Base-by-base conservation (phyloP, 1,284 basidiomycete species). In the Ustilago lituana region DNA sequence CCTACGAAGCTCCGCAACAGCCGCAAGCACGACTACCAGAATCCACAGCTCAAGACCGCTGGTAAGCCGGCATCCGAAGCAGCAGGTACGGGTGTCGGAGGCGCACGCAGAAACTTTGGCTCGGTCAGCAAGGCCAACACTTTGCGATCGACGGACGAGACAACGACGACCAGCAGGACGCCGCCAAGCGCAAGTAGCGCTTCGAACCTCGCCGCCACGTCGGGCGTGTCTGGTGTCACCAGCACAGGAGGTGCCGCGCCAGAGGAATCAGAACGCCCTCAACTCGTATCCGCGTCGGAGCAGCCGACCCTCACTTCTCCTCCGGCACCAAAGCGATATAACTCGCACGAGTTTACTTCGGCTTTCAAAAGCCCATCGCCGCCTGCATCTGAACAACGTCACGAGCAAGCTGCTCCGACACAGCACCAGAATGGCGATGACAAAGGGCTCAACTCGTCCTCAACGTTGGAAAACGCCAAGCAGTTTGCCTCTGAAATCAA, bases 11-110 rank as follows among this genome's bases (percentile, higher is more conserved):
- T 79, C 38, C 44, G 76, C n/a, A 79, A 76, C 50, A 63, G 53
- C 20, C 56, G 77, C 17, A 79, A 79, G 58, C 67, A 73, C 52
- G 77, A 79, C 36, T 79, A 79, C 36, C 77, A 79, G 68, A 79
- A 79, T 38, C 77, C 77, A 8, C 76, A 79, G 46, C 53, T 72
- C 36, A 67, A 66, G 36, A 70, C 55, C 4, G 58, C 59, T 3
- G 76, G 75, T 14, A 22, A 64, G n/a, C 19, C 62, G 26, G 70
- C 77, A 1, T 47, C 69, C 11, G 74, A 77, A 7, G 76, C 76
- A 9, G 77, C 77, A 8, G 77, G 77, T 1, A 74, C 74, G 4
- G 71, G 68, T 11, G 61, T 66, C 2, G 77, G 75, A 9, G 77
- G 72, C 4, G 70, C 68, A 27, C 45, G 69, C 26, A 61, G 77